Conservation (phyloP, 2,329 filamentous ascomycete species). For the Aspergillus arachidicola region DNA sequence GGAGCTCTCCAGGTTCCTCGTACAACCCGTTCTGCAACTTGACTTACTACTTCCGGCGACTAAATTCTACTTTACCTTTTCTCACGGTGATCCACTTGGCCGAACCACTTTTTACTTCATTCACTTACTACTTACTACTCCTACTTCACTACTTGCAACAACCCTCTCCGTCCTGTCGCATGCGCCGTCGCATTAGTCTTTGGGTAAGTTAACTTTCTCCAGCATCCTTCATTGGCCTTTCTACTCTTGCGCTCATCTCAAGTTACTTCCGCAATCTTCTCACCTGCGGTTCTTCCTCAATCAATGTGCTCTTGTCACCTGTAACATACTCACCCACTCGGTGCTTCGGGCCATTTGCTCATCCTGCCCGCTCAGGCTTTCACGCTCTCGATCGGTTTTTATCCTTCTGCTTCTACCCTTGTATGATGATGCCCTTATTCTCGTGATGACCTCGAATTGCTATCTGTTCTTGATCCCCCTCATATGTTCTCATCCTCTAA, state of each 20-base stretch:
- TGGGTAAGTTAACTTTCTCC: not conserved
- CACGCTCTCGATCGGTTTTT: not conserved
- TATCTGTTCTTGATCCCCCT: not conserved
- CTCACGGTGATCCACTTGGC: slow-evolving; percentile 3
- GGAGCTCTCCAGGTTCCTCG: not conserved
- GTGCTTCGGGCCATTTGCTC: not conserved
- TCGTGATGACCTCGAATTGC: not conserved
- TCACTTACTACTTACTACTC: slow-evolving; percentile 21
- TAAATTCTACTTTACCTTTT: slow-evolving; percentile 13
- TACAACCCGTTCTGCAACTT: not conserved
- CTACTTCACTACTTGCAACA: slow-evolving; percentile 6
- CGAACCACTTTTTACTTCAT: slow-evolving; percentile 12
- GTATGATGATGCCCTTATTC: not conserved
- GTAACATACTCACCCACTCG: not conserved
- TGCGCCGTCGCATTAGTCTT: slow-evolving; percentile 4
- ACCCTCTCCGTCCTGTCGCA: not conserved
- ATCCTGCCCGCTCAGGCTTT: not conserved
- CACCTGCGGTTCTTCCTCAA: not conserved
- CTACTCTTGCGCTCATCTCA: slow-evolving; percentile 1
- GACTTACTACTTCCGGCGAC: slow-evolving; percentile 20
- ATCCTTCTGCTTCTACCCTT: not conserved
- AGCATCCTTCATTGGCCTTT: not conserved
- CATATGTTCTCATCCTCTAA: not conserved
- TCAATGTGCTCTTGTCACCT: not conserved
- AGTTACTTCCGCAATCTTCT: not conserved